Conservation (phyloP, 2,329 filamentous ascomycete species). For the Neocatenulostroma microsporum region DNA sequence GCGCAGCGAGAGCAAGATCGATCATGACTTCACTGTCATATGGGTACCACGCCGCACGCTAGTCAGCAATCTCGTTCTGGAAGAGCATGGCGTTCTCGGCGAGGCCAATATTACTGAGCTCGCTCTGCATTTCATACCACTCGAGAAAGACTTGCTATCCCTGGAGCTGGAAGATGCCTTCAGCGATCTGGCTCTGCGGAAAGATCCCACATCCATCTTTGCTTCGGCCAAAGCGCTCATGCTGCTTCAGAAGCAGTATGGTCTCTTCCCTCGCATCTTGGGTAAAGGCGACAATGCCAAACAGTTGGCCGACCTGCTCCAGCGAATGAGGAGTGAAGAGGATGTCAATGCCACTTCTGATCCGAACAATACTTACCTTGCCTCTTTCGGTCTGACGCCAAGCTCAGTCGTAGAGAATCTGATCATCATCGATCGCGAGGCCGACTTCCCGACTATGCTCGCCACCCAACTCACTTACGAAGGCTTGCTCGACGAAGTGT, state of each 20-base stretch:
- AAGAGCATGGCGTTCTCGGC: slow-evolving; percentile 86
- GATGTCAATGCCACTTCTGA: slow-evolving; percentile 44
- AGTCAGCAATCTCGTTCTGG: slow-evolving; percentile 82
- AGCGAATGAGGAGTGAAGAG: slow-evolving; percentile 90
- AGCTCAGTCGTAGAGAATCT: slow-evolving; percentile 83
- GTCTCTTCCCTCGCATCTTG: slow-evolving; percentile 86
- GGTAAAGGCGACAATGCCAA: slow-evolving; percentile 95
- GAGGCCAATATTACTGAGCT: slow-evolving; percentile 86
- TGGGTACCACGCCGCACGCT: slow-evolving; percentile 91
- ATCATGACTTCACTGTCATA: slow-evolving; percentile 94
- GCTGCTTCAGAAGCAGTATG: slow-evolving; percentile 84
- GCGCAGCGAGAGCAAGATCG: slow-evolving; percentile 76
- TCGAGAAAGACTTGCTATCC: slow-evolving; percentile 86
- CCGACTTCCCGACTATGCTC: slow-evolving; percentile 85
- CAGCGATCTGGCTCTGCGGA: slow-evolving; percentile 76
- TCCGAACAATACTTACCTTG: slow-evolving; percentile 38
- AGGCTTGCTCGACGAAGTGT: slow-evolving; percentile 87
- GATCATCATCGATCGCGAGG: slow-evolving; percentile 90
- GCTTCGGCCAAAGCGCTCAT: slow-evolving; percentile 86
- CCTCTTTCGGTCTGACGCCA: slow-evolving; percentile 62
- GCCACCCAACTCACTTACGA: slow-evolving; percentile 96
- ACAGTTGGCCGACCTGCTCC: slow-evolving; percentile 74
- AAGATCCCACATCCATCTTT: slow-evolving; percentile 86
- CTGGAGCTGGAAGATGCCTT: slow-evolving; percentile 85
- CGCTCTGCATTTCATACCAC: slow-evolving; percentile 78